Percentiles rank a stretch among this genome's conserved stretches.
Conservation (phyloP, 441 rosid genomes). For the Gossypium gossypioides region DNA sequence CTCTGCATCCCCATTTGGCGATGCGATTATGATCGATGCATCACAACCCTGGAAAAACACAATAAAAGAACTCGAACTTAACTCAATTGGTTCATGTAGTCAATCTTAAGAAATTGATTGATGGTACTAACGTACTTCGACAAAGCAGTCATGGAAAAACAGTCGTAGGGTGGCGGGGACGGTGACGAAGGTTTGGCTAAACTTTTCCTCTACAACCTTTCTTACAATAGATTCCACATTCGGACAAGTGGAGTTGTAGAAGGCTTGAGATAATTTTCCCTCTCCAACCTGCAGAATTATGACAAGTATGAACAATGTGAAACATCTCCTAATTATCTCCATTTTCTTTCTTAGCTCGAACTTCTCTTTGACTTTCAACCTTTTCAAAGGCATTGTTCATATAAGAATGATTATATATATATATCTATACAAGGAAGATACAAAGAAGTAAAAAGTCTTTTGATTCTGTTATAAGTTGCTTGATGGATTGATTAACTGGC, state of each 20-base stretch:
- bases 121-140: conserved; percentile 25
- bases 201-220: conserved; percentile 32
- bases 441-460: background rate
- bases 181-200: conserved; percentile 32
- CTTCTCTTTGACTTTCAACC: background rate
- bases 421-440: conserved; percentile 1
- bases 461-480: background rate
- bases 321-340: conserved; percentile 11
- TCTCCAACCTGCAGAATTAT: conserved; percentile 19
- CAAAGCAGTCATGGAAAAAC: conserved; percentile 61
- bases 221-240: conserved; percentile 41
- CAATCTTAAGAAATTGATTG: background rate
- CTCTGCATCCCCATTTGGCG: conserved; percentile 40
- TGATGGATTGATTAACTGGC: background rate
- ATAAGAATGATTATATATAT: background rate
- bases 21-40: conserved; percentile 32
- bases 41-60: conserved; percentile 38
- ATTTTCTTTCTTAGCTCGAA: background rate
- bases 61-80: background rate
- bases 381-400: background rate
- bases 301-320: conserved; percentile 12
- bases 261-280: conserved; percentile 37
- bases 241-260: conserved; percentile 36
- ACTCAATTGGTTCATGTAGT: background rate
- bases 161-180: conserved; percentile 51